Percentiles rank a stretch among this genome's conserved stretches.
These are phyloP conservation scores for Citrullus mucosospermus DNA, from an alignment of 306 rosid genomes.

Conservation along the genomic window DNA sequence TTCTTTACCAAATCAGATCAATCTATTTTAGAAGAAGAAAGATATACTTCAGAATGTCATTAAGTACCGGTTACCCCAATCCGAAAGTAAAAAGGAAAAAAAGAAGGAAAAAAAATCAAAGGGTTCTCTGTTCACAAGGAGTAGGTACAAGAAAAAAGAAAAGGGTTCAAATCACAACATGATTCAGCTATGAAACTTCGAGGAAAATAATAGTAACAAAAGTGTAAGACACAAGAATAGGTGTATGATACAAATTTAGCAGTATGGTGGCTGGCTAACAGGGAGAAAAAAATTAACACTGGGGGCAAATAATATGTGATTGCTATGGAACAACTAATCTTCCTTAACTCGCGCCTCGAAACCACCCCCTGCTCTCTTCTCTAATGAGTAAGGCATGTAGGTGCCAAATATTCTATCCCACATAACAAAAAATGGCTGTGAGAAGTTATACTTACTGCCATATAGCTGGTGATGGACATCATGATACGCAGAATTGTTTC, in stretches of 20 bases:
- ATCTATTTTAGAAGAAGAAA: not conserved
- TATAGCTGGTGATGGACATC: conserved; percentile 94
- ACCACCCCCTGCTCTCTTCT: conserved; percentile 66
- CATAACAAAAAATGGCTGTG: conserved; percentile 85
- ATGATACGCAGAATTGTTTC: conserved; percentile 81
- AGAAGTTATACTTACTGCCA: conserved; percentile 86
- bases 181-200: conserved; percentile 15
- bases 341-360: conserved; percentile 63
- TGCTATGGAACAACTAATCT: conserved; percentile 23
- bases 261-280: conserved; percentile 27
- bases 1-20: not conserved
- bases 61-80: not conserved
- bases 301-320: conserved; percentile 27
- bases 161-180: conserved; percentile 5
- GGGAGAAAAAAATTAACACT: conserved; percentile 23
- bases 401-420: conserved; percentile 89
- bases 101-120: not conserved
- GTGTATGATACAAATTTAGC: conserved; percentile 48
- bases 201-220: conserved; percentile 18
- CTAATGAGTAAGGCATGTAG: conserved; percentile 82
- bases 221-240: conserved; percentile 32
- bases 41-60: not conserved
- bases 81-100: not conserved
- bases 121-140: not conserved
- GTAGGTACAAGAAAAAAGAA: not conserved